Percentiles rank a stretch among this genome's conserved stretches.
These are phyloP conservation scores for Magnusiomyces tetraspermus DNA, from an alignment of 1,139 yeast genomes.

Conservation along the genomic window DNA sequence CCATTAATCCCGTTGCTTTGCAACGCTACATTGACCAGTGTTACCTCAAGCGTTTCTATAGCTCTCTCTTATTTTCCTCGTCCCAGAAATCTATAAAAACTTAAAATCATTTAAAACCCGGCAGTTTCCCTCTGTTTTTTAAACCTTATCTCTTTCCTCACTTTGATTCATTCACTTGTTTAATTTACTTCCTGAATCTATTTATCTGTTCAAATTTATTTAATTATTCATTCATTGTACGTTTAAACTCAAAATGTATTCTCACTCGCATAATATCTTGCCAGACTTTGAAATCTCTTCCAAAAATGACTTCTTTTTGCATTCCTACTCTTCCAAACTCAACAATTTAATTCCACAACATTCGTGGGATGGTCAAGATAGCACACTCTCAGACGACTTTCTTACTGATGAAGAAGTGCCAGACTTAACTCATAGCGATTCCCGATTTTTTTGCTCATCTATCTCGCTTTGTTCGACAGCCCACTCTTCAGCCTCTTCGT, in stretches of 20 bases:
- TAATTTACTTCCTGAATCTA: background rate
- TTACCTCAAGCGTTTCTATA: background rate
- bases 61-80: background rate
- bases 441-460: background rate
- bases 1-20: too few species aligned
- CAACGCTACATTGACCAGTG: background rate
- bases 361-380: background rate
- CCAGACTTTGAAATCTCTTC: background rate
- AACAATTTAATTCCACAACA: background rate
- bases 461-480: background rate
- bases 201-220: background rate
- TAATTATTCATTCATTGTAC: background rate
- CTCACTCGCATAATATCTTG: background rate
- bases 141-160: background rate
- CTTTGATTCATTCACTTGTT: background rate
- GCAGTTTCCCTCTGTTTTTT: background rate
- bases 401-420: background rate
- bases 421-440: background rate
- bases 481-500: background rate
- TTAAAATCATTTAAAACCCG: background rate
- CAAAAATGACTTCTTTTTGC: background rate
- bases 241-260: background rate
- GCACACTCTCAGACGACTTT: background rate
- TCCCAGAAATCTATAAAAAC: too few species aligned
- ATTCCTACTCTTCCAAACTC: background rate